Percentiles rank a stretch among this genome's conserved stretches.
These are phyloP conservation scores for Aspergillus pseudoglaucus DNA, from an alignment of 2,329 filamentous ascomycete genomes.

Conservation along the genomic window DNA sequence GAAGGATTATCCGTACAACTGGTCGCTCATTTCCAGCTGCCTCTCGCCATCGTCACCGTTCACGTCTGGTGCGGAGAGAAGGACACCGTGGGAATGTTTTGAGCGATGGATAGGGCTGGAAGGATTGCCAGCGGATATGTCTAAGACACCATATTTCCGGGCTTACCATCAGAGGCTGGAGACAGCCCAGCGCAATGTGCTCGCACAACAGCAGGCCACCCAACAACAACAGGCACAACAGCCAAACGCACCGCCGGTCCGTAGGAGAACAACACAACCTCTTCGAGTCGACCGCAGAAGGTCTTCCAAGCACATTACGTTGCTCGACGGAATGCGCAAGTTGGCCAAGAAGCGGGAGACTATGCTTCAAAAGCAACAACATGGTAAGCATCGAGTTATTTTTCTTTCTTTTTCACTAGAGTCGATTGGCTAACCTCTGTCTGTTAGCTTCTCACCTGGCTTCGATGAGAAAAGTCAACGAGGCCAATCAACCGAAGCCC, in stretches of 20 bases:
- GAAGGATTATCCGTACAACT: constrained; percentile 93
- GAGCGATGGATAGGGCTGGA: constrained; percentile 93
- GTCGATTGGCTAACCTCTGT: background rate
- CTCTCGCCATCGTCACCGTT: constrained; percentile 68
- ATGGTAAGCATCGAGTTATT: constrained; percentile 43
- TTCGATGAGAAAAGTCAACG: constrained; percentile 73
- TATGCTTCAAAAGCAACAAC: constrained; percentile 76
- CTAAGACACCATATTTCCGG: constrained; percentile 92
- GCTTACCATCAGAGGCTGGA: constrained; percentile 60
- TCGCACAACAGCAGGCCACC: constrained; percentile 50
- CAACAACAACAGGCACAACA: constrained; percentile 46
- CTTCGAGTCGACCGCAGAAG: constrained; percentile 79
- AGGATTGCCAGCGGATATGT: constrained; percentile 85
- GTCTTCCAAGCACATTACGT: constrained; percentile 76
- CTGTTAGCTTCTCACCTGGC: constrained; percentile 58
- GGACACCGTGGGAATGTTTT: constrained; percentile 98
- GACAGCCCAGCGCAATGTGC: constrained; percentile 54
- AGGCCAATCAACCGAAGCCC: constrained; percentile 54
- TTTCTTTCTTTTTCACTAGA: background rate
- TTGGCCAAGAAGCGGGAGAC: constrained; percentile 90
- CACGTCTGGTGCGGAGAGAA: constrained; percentile 76
- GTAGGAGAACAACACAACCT: constrained; percentile 68
- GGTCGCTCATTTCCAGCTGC: constrained; percentile 85
- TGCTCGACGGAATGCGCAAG: constrained; percentile 94
- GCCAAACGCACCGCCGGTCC: constrained; percentile 48